Percentiles rank a stretch among this genome's conserved stretches.
These are phyloP conservation scores for Hippophae gyantsensis DNA, from an alignment of 306 rosid genomes.

Conservation along the genomic window DNA sequence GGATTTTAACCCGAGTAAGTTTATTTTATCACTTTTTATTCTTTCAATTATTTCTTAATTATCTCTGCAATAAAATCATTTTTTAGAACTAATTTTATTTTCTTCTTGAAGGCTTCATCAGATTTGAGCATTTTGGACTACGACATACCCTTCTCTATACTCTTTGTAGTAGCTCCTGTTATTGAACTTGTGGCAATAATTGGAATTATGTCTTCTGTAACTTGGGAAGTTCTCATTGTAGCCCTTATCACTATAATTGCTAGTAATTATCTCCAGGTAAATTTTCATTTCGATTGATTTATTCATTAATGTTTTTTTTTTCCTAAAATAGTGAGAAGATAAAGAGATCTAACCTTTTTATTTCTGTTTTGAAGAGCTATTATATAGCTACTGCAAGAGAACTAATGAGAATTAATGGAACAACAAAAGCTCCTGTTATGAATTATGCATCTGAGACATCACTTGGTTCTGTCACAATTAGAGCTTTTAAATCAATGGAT, in stretches of 20 bases:
- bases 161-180: slow-evolving; percentile 20
- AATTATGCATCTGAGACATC: slow-evolving; percentile 74
- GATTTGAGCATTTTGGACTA: slow-evolving; percentile 75
- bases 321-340: neutral
- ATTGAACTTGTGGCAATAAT: slow-evolving; percentile 30
- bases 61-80: neutral
- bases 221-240: slow-evolving; percentile 76
- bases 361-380: slow-evolving; percentile 30
- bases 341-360: neutral
- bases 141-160: slow-evolving; percentile 53
- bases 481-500: slow-evolving; percentile 54
- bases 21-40: neutral
- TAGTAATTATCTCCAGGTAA: slow-evolving; percentile 45
- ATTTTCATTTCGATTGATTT: neutral
- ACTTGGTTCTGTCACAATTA: slow-evolving; percentile 62
- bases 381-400: slow-evolving; percentile 73
- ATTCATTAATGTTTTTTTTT: neutral
- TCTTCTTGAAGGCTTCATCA: slow-evolving; percentile 58
- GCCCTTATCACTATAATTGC: slow-evolving; percentile 48
- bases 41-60: neutral
- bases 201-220: slow-evolving; percentile 50
- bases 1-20: slow-evolving; percentile 72
- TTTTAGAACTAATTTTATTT: too few relatives aligned
- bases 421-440: slow-evolving; percentile 79
- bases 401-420: slow-evolving; percentile 74